Base-by-base conservation (phyloP, 2,329 filamentous ascomycete genomes). In the Biscogniauxia sp. region DNA sequence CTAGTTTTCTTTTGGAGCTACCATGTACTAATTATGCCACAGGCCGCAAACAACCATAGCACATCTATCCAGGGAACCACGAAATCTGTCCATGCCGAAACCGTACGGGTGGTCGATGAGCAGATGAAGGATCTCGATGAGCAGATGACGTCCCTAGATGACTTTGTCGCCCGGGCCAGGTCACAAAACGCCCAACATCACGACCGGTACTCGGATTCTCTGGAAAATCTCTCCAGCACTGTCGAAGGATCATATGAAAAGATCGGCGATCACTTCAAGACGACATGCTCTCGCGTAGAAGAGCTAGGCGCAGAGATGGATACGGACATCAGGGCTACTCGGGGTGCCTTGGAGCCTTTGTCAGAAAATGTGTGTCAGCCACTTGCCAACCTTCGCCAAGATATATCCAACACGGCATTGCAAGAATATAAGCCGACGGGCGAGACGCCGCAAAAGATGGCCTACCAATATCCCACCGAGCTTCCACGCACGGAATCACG, bases 121-220 rank as follows among this genome's bases (percentile, higher is more conserved):
- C 95, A 99, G 77, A 91, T 96, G 78, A 84, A 85, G 59, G 91
- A 96, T 67, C 89, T 99, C 72, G 89, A 91, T 62, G 84, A 82
- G n/a, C 92, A 98, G 75, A 93, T 99, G 85, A 86, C 88, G 59
- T 91, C 92, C 1, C 83, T 99, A 7, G 94, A 98, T 70, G 91
- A 94, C 66, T 97, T 97, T 69, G 92, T 98, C 49, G 84, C 88
- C 32, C 88, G 91, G 32, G 93, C 96, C 55, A 87, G 89, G 62
- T 85, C 85, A 1, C 90, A 96, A 70, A 98, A 97, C 73, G 86
- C 89, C 28, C 80, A 82, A 19, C 92, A 96, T 71, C 89, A 95
- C 73, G 82, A 87, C 25, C 82, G 84, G 25, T 91, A 96, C 65
- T 76, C 82, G 1, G 74, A 80, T n/a, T 90, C 88, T 1, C 78